These are phyloP conservation scores for Phytophthora boehmeriae DNA, from an alignment of 352 stramenopile genomes.

Conservation along the genomic window DNA sequence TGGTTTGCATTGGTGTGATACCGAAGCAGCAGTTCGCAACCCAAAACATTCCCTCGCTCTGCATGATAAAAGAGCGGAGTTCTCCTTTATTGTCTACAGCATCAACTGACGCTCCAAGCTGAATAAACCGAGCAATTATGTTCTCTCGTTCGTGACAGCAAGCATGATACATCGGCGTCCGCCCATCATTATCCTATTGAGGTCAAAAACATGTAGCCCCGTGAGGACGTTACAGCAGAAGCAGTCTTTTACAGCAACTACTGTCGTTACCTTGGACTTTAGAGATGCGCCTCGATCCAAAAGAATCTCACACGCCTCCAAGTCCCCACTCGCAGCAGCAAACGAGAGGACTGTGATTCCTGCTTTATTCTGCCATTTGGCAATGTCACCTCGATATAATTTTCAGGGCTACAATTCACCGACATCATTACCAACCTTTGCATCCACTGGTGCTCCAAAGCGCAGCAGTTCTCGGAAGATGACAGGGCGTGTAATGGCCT, in stretches of 20 bases:
- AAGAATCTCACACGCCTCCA: constrained; percentile 41
- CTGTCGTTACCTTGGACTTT: constrained; percentile 33
- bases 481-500: constrained; percentile 29
- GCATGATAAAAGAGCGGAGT: constrained; percentile 55
- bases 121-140: constrained; percentile 42
- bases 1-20: constrained; percentile 47
- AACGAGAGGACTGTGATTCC: constrained; percentile 40
- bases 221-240: neutral
- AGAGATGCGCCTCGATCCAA: constrained; percentile 39
- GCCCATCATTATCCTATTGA: constrained; percentile 46
- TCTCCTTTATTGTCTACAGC: constrained; percentile 39
- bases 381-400: no score
- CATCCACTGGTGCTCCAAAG: constrained; percentile 32
- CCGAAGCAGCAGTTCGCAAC: constrained; percentile 45
- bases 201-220: no score
- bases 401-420: no score
- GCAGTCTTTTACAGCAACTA: neutral
- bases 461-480: constrained; percentile 39
- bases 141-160: constrained; percentile 46
- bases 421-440: constrained; percentile 22
- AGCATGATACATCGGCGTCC: constrained; percentile 52
- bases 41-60: constrained; percentile 47
- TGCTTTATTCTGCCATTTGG: constrained; percentile 23
- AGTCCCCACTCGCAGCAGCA: constrained; percentile 28
- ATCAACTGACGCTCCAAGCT: constrained; percentile 33